Base-by-base conservation (phyloP, 371 early-diverging fungal species). In the Haplosporangium sp. region DNA sequence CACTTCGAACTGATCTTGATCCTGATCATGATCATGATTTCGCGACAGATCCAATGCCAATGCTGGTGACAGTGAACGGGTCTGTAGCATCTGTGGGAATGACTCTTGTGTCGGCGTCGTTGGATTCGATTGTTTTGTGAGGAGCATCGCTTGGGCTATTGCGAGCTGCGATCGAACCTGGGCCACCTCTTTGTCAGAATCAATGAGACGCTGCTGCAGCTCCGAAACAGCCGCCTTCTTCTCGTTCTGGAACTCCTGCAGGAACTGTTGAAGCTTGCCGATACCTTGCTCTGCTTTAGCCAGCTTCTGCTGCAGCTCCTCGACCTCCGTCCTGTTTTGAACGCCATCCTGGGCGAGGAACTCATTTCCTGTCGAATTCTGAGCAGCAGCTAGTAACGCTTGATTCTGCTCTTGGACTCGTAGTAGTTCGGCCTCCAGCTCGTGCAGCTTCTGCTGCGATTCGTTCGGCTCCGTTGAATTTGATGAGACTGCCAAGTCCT, bases 211-310 rank as follows among this genome's bases (percentile, higher is more conserved):
- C 38, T 65, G 54, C 42, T 69, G 55, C 23, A 76, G 52, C 51
- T 76, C 71, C 10, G 16, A 36, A 11, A 76, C 62, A 6, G 76
- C 71, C n/a, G 2, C 47, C 54, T 58, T 76, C 50, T 76, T 70
- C 52, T 76, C 76, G 47, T 65, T 65, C 59, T 76, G 76, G 53
- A 76, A 76, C 63, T 76, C 76, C 12, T 76, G 71, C 6, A 76
- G 50, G 48, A 76, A 76, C 56, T 76, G 76, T 45, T 70, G 76
- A 42, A 76, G 46, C 53, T 67, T 69, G 54, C 51, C 46, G 18
- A 69, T 58, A 16, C 60, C 71, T 6, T 62, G 48, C 53, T 76
- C 71, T 5, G 70, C 66, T 16, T 20, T 55, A 0, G 42, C 41
- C 46, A 76, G 54, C 41, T 76, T 62, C 18, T 55, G 48, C n/a